Conservation (phyloP, 108 stramenopile genomes). For the Cyclotella baltica region DNA sequence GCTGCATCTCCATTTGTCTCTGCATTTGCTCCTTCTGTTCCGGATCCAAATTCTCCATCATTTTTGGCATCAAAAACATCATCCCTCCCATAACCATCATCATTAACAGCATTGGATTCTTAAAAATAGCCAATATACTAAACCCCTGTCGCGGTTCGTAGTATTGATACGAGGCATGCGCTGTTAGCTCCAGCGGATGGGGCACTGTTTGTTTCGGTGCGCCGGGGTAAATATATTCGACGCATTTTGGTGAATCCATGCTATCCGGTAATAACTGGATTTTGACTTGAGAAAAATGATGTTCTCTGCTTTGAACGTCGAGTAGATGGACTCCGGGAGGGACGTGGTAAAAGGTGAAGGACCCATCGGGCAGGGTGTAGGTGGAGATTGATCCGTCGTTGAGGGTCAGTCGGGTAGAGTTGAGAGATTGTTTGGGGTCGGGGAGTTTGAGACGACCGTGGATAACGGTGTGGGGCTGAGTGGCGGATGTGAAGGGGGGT, state of each 20-base stretch:
- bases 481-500: constrained; percentile 9
- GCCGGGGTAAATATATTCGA: constrained; percentile 88
- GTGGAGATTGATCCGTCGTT: constrained; percentile 83
- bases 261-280: constrained; percentile 76
- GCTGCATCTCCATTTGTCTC: constrained; percentile 85
- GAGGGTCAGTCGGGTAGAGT: constrained; percentile 74
- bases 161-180: constrained; percentile 82
- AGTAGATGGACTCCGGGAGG: constrained; percentile 83
- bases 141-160: constrained; percentile 80
- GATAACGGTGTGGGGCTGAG: constrained; percentile 26
- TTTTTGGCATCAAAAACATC: constrained; percentile 88
- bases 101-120: constrained; percentile 93
- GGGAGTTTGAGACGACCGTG: constrained; percentile 55
- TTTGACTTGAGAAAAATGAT: constrained; percentile 84
- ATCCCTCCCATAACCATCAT: constrained; percentile 76
- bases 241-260: constrained; percentile 81
- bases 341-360: constrained; percentile 78
- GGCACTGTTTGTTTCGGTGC: constrained; percentile 71
- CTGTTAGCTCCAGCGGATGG: constrained; percentile 77
- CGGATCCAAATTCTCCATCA: constrained; percentile 90
- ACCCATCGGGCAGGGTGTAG: constrained; percentile 74
- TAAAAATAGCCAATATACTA: constrained; percentile 70
- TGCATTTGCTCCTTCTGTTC: constrained; percentile 90
- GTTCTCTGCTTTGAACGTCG: constrained; percentile 73
- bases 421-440: constrained; percentile 57